Evolutionary conservation across 352 stramenopile genomes (phyloP).

Genomic region (Phytophthora fragariae): DNA sequence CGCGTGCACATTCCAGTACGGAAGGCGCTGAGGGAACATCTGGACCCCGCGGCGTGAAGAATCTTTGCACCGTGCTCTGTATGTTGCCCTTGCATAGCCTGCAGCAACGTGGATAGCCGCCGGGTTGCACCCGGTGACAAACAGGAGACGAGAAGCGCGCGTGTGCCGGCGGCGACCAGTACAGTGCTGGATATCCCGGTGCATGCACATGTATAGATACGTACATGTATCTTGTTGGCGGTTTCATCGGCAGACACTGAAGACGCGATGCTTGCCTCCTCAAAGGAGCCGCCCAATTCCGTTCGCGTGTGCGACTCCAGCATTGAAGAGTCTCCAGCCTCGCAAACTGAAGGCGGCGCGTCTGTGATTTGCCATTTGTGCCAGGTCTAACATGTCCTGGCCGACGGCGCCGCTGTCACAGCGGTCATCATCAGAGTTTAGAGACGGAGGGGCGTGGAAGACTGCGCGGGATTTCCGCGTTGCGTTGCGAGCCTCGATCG

Average conservation of each 20-base stretch:
- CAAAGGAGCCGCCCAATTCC: constrained; percentile 1
- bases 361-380: constrained; percentile 26
- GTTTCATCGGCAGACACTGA: too few relatives aligned
- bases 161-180: constrained; percentile 3
- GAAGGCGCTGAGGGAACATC: constrained; percentile 34
- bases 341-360: neutral
- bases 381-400: neutral
- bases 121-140: constrained; percentile 7
- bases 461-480: constrained; percentile 2
- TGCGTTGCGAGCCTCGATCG: constrained; percentile 3
- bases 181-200: neutral
- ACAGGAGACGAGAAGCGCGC: constrained; percentile 6
- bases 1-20: constrained; percentile 19
- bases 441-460: constrained; percentile 10
- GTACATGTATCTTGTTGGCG: too few relatives aligned
- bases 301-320: constrained; percentile 15
- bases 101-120: constrained; percentile 26
- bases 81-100: constrained; percentile 27
- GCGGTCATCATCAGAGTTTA: neutral
- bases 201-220: too few relatives aligned
- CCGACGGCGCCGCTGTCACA: too few relatives aligned
- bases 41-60: constrained; percentile 19
- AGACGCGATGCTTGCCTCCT: too few relatives aligned
- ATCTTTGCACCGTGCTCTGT: constrained; percentile 29
- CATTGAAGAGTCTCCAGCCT: neutral